Evolutionary conservation across 129 eudicot genomes (phyloP).

Genomic region (Flaveria bidentis): DNA sequence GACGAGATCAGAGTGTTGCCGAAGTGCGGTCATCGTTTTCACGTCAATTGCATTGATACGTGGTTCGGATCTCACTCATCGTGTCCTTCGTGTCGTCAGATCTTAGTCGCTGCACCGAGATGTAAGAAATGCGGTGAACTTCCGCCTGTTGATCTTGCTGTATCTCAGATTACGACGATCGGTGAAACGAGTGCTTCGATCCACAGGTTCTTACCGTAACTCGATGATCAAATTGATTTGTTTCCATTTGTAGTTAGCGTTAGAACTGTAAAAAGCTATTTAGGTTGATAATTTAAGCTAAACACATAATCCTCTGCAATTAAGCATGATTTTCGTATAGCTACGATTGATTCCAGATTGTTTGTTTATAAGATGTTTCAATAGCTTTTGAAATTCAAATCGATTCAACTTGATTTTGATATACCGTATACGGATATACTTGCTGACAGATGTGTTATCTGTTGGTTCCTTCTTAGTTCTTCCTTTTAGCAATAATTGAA

Average conservation of each 20-base stretch:
- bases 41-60: slow-evolving; percentile 66
- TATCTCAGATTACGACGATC: slow-evolving; percentile 15
- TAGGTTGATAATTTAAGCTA: slow-evolving; percentile 9
- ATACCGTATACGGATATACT: too few species aligned
- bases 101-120: slow-evolving; percentile 53
- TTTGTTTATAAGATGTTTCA: not conserved
- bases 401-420: not conserved
- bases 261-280: slow-evolving; percentile 20
- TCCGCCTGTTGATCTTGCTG: slow-evolving; percentile 28
- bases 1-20: slow-evolving; percentile 72
- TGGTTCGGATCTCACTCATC: slow-evolving; percentile 87
- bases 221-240: slow-evolving; percentile 11
- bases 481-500: slow-evolving; percentile 32
- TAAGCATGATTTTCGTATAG: not conserved
- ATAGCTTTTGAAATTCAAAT: not conserved
- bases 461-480: slow-evolving; percentile 18
- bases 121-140: slow-evolving; percentile 68
- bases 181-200: slow-evolving; percentile 24
- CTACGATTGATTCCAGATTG: not conserved
- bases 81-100: slow-evolving; percentile 82
- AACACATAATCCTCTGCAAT: not conserved
- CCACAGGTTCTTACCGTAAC: slow-evolving; percentile 46
- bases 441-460: not conserved
- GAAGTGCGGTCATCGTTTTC: slow-evolving; percentile 74
- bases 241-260: slow-evolving; percentile 25